These are phyloP conservation scores for Fusarium coicis DNA, from an alignment of 2,329 filamentous ascomycete genomes.

Conservation along the genomic window DNA sequence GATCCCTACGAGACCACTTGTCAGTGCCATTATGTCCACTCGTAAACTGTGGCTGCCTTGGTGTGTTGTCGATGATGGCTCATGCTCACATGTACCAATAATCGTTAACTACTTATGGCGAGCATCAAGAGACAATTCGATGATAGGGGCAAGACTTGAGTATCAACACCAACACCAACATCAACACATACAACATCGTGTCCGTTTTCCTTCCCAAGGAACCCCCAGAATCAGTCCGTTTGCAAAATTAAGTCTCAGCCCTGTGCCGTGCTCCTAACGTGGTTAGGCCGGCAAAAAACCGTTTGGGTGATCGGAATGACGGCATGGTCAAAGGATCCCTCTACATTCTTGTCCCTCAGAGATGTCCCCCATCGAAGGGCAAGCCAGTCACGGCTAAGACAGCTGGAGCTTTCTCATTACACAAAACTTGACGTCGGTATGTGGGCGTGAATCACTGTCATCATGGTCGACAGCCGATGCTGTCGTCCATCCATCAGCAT, in stretches of 20 bases:
- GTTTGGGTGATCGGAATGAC: constrained; percentile 14
- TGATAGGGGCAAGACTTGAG: neutral
- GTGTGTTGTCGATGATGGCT: neutral
- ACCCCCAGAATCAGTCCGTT: neutral
- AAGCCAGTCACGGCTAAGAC: neutral
- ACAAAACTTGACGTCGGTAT: neutral
- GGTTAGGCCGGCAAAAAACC: neutral
- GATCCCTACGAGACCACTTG: neutral
- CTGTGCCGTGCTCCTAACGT: constrained; percentile 3
- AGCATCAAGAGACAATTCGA: neutral
- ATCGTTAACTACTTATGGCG: neutral
- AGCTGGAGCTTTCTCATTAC: neutral
- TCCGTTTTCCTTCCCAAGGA: neutral
- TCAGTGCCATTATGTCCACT: neutral
- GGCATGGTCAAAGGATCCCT: constrained; percentile 9
- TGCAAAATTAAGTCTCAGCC: constrained; percentile 20
- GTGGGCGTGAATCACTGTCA: constrained; percentile 5
- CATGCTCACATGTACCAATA: neutral
- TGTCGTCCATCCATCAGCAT: constrained; percentile 11
- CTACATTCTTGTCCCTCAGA: constrained; percentile 9
- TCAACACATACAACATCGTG: neutral
- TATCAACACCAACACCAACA: neutral
- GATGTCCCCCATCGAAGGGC: neutral
- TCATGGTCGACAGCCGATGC: neutral
- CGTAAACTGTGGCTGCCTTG: neutral